These are phyloP conservation scores for Aulographum hederae DNA, from an alignment of 2,329 filamentous ascomycete genomes.

Conservation along the genomic window DNA sequence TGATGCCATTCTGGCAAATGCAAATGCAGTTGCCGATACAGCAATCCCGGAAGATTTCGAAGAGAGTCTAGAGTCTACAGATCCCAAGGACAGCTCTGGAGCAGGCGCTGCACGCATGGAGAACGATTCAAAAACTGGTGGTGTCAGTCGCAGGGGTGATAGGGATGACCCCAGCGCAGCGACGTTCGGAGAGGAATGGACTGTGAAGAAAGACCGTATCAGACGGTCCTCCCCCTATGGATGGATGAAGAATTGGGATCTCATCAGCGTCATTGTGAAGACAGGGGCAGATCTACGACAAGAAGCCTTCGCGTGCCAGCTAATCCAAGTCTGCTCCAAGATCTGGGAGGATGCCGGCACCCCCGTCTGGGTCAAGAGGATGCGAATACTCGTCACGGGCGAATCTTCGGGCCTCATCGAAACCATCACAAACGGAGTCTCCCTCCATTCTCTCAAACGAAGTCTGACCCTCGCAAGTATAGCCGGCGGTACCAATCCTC, in stretches of 20 bases:
- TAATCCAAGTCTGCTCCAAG: slow-evolving; percentile 64
- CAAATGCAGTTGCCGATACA: slow-evolving; percentile 33
- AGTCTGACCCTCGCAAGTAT: slow-evolving; percentile 61
- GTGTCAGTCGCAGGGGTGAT: slow-evolving; percentile 63
- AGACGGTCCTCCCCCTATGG: slow-evolving; percentile 69
- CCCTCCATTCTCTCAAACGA: slow-evolving; percentile 69
- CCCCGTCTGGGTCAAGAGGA: slow-evolving; percentile 74
- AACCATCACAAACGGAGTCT: slow-evolving; percentile 76
- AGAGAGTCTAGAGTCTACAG: slow-evolving; percentile 27
- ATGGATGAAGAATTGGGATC: slow-evolving; percentile 81
- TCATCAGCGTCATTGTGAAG: slow-evolving; percentile 76
- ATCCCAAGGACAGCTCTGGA: slow-evolving; percentile 39
- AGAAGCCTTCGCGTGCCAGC: slow-evolving; percentile 72
- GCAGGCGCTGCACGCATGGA: slow-evolving; percentile 73
- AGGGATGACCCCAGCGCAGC: slow-evolving; percentile 73
- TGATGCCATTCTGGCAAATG: slow-evolving; percentile 64
- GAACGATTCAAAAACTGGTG: slow-evolving; percentile 74
- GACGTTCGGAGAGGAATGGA: slow-evolving; percentile 76
- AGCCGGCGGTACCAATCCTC: slow-evolving; percentile 53
- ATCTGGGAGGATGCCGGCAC: slow-evolving; percentile 62
- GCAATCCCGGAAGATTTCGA: slow-evolving; percentile 32
- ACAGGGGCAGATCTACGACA: slow-evolving; percentile 68
- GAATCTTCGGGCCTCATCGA: slow-evolving; percentile 73
- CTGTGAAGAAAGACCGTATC: slow-evolving; percentile 67
- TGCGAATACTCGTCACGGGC: slow-evolving; percentile 73